Percentiles rank a stretch among this genome's conserved stretches.
These are phyloP conservation scores for Obelidium mucronatum DNA, from an alignment of 192 early-diverging fungal species.

Conservation along the genomic window DNA sequence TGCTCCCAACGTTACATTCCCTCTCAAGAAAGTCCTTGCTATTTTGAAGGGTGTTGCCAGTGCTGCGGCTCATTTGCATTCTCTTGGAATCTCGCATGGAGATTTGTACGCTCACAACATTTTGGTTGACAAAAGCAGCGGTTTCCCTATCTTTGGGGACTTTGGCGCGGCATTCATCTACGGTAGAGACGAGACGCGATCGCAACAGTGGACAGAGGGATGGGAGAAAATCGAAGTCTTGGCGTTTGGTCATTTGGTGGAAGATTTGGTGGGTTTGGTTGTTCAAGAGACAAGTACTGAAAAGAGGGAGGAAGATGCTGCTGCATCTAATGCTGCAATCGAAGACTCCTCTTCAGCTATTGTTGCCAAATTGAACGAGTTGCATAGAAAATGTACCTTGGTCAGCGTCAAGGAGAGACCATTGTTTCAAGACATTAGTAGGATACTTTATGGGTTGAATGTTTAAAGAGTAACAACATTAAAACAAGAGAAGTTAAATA, in stretches of 20 bases:
- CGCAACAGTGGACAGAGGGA: neutral
- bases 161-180: constrained; percentile 34
- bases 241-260: constrained; percentile 37
- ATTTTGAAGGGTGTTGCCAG: constrained; percentile 13
- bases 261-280: constrained; percentile 25
- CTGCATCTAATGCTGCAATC: neutral
- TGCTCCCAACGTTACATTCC: neutral
- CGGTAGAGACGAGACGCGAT: neutral
- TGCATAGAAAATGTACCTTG: neutral
- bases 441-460: neutral
- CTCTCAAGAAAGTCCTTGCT: neutral
- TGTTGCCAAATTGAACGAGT: neutral
- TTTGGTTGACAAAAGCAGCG: neutral
- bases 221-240: constrained; percentile 28
- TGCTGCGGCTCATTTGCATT: constrained; percentile 24
- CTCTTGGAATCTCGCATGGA: neutral
- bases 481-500: neutral
- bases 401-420: neutral
- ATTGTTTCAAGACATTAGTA: neutral
- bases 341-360: no score
- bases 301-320: no score
- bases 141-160: constrained; percentile 24
- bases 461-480: no score
- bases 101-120: neutral
- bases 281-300: neutral